These are phyloP conservation scores for Poterioochromonas sp. DNA, from an alignment of 352 stramenopile genomes.

Conservation along the genomic window DNA sequence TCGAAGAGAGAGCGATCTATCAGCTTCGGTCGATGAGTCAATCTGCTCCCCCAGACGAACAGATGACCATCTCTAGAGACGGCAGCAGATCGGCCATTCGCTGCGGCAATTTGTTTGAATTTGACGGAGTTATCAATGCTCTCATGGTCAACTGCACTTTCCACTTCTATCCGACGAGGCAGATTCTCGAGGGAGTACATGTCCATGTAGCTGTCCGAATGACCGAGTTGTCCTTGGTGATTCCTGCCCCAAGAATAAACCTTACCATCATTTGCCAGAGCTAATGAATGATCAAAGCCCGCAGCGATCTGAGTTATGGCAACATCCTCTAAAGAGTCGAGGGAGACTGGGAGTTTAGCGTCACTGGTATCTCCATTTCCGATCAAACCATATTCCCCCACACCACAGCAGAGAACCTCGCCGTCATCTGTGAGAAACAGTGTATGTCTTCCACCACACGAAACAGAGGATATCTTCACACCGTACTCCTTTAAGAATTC, in stretches of 20 bases:
- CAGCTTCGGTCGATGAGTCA: background rate
- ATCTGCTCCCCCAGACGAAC: background rate
- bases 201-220: slow-evolving; percentile 6
- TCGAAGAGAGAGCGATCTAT: background rate
- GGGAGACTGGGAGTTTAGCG: background rate
- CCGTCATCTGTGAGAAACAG: slow-evolving; percentile 8
- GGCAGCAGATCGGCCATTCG: background rate
- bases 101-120: background rate
- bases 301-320: background rate
- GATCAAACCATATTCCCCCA: background rate
- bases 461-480: background rate
- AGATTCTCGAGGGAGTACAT: slow-evolving; percentile 8
- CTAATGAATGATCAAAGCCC: slow-evolving; percentile 61
- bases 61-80: background rate
- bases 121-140: background rate
- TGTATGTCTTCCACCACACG: background rate
- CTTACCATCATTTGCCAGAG: slow-evolving; percentile 63
- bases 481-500: background rate
- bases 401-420: background rate
- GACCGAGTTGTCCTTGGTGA: slow-evolving; percentile 79
- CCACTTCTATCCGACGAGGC: background rate
- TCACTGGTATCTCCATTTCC: background rate
- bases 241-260: slow-evolving; percentile 91
- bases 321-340: background rate
- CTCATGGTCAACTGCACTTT: background rate